Evolutionary conservation across 352 stramenopile species (phyloP), one percentile per base, ranked within the genome.

Genomic region (Phytopythium delawarense): DNA sequence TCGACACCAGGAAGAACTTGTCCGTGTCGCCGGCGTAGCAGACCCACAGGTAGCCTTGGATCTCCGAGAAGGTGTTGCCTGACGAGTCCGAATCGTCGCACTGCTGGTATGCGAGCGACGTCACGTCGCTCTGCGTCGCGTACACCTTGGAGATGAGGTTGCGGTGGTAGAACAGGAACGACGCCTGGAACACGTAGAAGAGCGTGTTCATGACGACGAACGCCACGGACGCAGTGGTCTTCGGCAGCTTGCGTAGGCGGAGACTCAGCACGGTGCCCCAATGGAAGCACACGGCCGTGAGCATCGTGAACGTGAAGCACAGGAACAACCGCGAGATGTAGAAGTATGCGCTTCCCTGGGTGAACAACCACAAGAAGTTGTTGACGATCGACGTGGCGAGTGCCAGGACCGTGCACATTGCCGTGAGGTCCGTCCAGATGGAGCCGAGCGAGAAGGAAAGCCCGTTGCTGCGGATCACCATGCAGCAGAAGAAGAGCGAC

Each of bases 261-360:
- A 91, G 75, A 57, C 78, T 92, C 21, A 96, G 63, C 48, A 96
- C 86, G 8, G 85, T 92, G 34, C 80, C 87, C 87, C 87, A 96
- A 64, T 96, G 87, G 58, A 92, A 94, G 63, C 85, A 94, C 59
- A 96, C 87, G 5, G 85, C 84, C 21, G 81, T 88, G 23, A 96
- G 72, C 87, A 96, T 96, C 57, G 87, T 96, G 56, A 94, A 96
- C 25, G 85, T 93, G 62, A 96, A 88, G 71, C 85, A 94, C 48
- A 91, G 53, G 40, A 89, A 88, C 42, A 85, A 68, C 13, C 84
- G 75, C 54, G 86, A 88, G 40, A 96, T 77, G 72, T 94, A 94
- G 52, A 94, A 96, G 68, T 90, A 95, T 21, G 79, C 68, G 61
- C 74, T 88, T 32, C 80, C 75, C 44, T 79, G 79, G 35, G 62